These are phyloP conservation scores for Rhododendron simsii DNA, from an alignment of 148 eudicot species.

Conservation along the genomic window DNA sequence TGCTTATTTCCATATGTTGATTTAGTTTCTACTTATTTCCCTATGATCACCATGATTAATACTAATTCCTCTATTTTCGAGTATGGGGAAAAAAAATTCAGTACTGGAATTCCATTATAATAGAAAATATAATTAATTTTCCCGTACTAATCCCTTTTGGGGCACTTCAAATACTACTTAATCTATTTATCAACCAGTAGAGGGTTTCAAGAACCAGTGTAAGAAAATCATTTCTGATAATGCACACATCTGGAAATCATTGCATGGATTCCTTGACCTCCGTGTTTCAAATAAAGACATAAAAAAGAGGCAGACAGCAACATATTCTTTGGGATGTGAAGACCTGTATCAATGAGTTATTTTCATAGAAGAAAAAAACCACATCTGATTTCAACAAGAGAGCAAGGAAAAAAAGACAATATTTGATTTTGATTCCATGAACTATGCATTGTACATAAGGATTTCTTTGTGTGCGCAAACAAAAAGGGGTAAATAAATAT, in stretches of 20 bases:
- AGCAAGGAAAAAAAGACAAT: not conserved
- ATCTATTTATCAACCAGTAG: not conserved
- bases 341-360: not conserved
- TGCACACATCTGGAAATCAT: not conserved
- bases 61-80: not conserved
- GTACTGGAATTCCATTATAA: not conserved
- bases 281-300: not conserved
- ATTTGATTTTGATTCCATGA: not conserved
- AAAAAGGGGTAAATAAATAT: not conserved
- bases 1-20: not conserved
- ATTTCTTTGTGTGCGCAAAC: not conserved
- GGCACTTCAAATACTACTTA: not conserved
- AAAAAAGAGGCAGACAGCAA: not conserved
- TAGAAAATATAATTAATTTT: not conserved
- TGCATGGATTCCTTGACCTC: not conserved
- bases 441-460: not conserved
- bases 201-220: conserved; percentile 1
- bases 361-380: not conserved
- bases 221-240: not conserved
- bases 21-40: not conserved
- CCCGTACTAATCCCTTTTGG: not conserved
- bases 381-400: not conserved
- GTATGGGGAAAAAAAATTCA: not conserved
- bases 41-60: not conserved
- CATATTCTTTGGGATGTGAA: not conserved